Evolutionary conservation across 2,329 filamentous ascomycete genomes (phyloP), one percentile per base, ranked within the genome.

Genomic region (Alternaria longipes): DNA sequence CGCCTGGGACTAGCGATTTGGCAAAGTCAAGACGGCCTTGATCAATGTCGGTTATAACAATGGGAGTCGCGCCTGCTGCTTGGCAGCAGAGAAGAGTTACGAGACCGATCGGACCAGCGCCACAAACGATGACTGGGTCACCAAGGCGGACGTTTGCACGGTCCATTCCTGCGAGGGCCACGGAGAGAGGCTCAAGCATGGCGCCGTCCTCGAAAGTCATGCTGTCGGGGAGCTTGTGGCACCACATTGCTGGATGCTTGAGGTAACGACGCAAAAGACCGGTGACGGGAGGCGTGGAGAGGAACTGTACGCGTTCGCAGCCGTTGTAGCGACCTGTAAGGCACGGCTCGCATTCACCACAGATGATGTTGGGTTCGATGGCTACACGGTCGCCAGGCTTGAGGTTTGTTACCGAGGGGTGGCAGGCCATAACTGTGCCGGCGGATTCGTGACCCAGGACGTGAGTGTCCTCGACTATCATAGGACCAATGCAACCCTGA

Each of bases 21-120:
- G 95, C 94, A 74, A 97, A 97, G 53, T 86, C 85, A 63, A 98
- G 84, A 28, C 94, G 87, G 58, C 91, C 91, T 73, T 93, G 90
- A 73, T 97, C 93, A 72, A 98, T 96, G 79, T 98, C 95, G 5
- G 94, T 97, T 75, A 98, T 93, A 68, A 97, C 91, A 65, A 98
- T 87, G 16, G 94, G 94, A 67, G 91, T 92, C 8, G 94, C 94
- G 47, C 95, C 95, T 0, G 94, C 93, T 6, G 94, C 94, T 67
- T 88, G 87, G 71, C 87, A 89, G 81, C 93, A 65, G 32, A 97
- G 86, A 60, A 97, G 83, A 1, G 93, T 94, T 68, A 97, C 91
- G 58, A 98, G 85, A 45, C 94, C 95, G 74, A 98, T 98, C 46
- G 95, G 95, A 0, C 94, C 95, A 5, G 95, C 94, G 64, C 95